Base-by-base conservation (phyloP, 73 alveolate genomes). In the Blepharisma japonicum region DNA sequence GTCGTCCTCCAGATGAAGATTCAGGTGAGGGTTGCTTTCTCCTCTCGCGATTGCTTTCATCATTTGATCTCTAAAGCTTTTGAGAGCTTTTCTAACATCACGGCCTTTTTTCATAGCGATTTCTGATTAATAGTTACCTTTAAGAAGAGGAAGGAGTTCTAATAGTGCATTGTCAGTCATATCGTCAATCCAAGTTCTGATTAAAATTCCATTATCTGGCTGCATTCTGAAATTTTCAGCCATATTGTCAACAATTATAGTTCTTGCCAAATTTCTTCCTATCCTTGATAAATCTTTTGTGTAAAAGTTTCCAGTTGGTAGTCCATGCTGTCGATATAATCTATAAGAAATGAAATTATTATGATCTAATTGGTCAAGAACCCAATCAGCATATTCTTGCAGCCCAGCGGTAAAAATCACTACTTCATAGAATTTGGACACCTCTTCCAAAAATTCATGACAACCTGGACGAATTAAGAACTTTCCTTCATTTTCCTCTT, bases 391-490 rank as follows among this genome's bases (percentile, higher is more conserved):
- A 89, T 96, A 96, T 86, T 90, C 94, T 71, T 91, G 94, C 92
- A 95, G 85, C 6, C 98, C 99, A 14, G 99, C 99, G 7, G 99
- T 96, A 78, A 96, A 96, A 27, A 96, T 92, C n/a, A 96, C 96
- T 48, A 96, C 88, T 85, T 96, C 99, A 84, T 88, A 96, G 23
- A 83, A 79, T 86, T 93, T 89, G 21, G 94, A 71, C 95, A 95
- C 91, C 54, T 92, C 98, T 79, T 88, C 81, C 46, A 96, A 85
- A 86, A 96, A 96, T 83, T 87, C 86, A 38, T 85, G 86, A 49
- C 97, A 83, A 48, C 85, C 92, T 25, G 99, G 99, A 53, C 99
- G 78, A 23, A 95, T 90, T 39, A 89, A 72, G 67, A 94, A 94
- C 5, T 87, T 78, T 3, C 99, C 99, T 71, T 96, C 96, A 45